Evolutionary conservation across 257 asterid genomes (phyloP).

Genomic region (Solanum sparsipilum): DNA sequence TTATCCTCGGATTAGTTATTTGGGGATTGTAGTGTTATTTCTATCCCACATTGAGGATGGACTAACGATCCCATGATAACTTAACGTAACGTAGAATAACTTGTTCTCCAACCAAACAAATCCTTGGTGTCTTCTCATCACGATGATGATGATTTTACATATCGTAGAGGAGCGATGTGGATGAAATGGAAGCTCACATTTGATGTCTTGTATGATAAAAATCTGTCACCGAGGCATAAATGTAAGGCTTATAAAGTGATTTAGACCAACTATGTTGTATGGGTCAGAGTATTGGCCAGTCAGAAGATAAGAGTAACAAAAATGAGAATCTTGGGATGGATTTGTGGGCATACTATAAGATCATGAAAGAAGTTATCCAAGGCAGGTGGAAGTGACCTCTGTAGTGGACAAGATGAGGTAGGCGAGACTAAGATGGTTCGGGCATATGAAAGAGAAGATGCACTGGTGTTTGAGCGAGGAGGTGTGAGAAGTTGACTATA

Average conservation of each 20-base stretch:
- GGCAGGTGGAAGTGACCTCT: neutral
- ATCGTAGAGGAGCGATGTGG: neutral
- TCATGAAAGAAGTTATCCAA: neutral
- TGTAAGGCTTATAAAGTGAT: neutral
- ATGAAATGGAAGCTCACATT: neutral
- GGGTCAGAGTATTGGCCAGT: neutral
- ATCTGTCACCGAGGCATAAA: neutral
- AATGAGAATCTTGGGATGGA: neutral
- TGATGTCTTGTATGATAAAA: neutral
- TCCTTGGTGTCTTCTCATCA: neutral
- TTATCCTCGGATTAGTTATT: no score
- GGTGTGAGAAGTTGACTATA: neutral
- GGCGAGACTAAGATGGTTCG: neutral
- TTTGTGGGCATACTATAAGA: neutral
- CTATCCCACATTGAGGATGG: neutral
- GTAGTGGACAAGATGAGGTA: neutral
- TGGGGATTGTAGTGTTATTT: neutral
- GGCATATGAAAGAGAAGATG: neutral
- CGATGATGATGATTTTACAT: neutral
- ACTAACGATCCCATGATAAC: neutral
- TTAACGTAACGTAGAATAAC: no score
- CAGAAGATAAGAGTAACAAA: neutral
- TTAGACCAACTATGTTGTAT: neutral
- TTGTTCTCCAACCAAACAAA: neutral
- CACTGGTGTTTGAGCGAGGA: neutral